These are phyloP conservation scores for Holtermannia corniformis DNA, from an alignment of 768 basidiomycete species.

Conservation along the genomic window DNA sequence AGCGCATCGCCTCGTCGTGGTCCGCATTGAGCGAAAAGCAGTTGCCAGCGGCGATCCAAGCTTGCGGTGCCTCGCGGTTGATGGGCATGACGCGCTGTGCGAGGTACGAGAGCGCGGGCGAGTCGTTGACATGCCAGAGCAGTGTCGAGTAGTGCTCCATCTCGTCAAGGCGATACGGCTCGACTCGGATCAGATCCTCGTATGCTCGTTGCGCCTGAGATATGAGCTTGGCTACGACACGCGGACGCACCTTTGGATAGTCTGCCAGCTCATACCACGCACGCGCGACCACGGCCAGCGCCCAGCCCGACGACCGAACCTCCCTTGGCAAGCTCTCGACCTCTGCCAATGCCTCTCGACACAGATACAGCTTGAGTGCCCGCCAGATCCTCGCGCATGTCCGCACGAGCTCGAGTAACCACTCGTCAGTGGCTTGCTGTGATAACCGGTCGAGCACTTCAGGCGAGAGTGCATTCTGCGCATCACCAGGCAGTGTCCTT, in stretches of 20 bases:
- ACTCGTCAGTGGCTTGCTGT: slow-evolving; percentile 61
- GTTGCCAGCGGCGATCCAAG: slow-evolving; percentile 97
- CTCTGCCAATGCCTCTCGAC: slow-evolving; percentile 61
- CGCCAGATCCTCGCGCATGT: slow-evolving; percentile 71
- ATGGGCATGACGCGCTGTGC: slow-evolving; percentile 85
- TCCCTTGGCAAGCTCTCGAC: slow-evolving; percentile 64
- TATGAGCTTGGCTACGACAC: neutral
- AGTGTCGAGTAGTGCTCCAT: slow-evolving; percentile 96
- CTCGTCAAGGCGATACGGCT: slow-evolving; percentile 82
- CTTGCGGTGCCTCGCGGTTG: slow-evolving; percentile 67
- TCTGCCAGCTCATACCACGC: slow-evolving; percentile 84
- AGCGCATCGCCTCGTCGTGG: slow-evolving; percentile 80
- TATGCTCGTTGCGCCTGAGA: slow-evolving; percentile 75
- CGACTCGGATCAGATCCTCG: slow-evolving; percentile 63
- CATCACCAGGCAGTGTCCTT: slow-evolving; percentile 6
- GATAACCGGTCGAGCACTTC: slow-evolving; percentile 13
- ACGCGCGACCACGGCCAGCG: slow-evolving; percentile 70
- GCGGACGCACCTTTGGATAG: slow-evolving; percentile 65
- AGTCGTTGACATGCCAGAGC: slow-evolving; percentile 84
- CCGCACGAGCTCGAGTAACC: slow-evolving; percentile 70
- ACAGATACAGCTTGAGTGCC: slow-evolving; percentile 66
- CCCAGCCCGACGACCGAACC: slow-evolving; percentile 66
- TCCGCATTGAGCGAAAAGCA: slow-evolving; percentile 92
- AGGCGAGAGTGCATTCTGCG: slow-evolving; percentile 13
- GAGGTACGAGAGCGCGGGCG: slow-evolving; percentile 76